A percentile compares a stretch with the other conserved stretches of the same genome.
Evolutionary conservation across 2,329 filamentous ascomycete species (phyloP).

Genomic region (Calonectria naviculata): DNA sequence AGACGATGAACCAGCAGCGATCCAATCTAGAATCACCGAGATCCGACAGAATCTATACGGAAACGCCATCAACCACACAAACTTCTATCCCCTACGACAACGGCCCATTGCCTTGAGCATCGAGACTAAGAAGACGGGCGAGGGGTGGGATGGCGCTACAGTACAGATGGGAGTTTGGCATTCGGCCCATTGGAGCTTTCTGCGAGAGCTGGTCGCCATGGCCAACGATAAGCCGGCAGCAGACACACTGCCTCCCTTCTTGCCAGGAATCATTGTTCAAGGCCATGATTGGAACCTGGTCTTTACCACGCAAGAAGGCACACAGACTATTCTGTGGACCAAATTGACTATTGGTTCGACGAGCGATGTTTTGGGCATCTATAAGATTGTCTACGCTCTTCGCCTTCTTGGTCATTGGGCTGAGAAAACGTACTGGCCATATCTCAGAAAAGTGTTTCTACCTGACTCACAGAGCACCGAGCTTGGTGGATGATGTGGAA

Average conservation of each 20-base stretch:
- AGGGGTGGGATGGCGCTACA: constrained; percentile 17
- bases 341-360: neutral
- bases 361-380: neutral
- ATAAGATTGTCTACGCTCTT: constrained; percentile 3
- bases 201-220: neutral
- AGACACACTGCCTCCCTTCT: neutral
- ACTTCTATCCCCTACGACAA: constrained; percentile 3
- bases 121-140: constrained; percentile 18
- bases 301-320: neutral
- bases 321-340: neutral
- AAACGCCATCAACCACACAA: constrained; percentile 10
- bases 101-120: constrained; percentile 19
- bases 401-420: constrained; percentile 1
- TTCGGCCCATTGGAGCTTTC: constrained; percentile 13
- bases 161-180: constrained; percentile 17
- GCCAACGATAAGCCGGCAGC: neutral
- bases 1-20: neutral
- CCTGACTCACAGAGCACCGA: neutral
- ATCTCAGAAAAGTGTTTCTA: neutral
- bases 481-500: neutral
- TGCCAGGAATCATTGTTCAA: constrained; percentile 5
- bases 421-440: neutral
- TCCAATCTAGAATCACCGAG: neutral
- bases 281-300: constrained; percentile 10
- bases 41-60: neutral